Percentiles rank a stretch among this genome's conserved stretches.
Conservation (phyloP, 2,329 filamentous ascomycete species). For the Hymenoscyphus occultus region DNA sequence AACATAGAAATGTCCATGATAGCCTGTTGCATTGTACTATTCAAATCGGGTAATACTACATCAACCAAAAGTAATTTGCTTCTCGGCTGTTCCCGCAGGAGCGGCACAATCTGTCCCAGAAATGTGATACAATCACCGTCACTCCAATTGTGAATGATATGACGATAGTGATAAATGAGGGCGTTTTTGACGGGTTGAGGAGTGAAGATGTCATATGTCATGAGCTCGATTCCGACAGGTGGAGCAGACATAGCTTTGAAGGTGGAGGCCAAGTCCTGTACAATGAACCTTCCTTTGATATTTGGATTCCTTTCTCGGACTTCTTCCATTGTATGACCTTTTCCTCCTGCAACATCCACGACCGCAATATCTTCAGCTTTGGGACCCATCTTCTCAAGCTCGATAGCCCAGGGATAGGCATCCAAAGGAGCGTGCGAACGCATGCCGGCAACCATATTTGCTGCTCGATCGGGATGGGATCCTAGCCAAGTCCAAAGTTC, state of each 20-base stretch:
- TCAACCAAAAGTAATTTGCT: conserved; percentile 29
- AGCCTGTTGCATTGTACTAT: conserved; percentile 25
- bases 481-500: conserved; percentile 29
- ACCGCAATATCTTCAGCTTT: conserved; percentile 25
- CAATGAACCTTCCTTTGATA: conserved; percentile 26
- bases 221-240: conserved; percentile 31
- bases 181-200: conserved; percentile 26
- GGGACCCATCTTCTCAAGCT: conserved; percentile 55
- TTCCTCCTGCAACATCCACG: conserved; percentile 29
- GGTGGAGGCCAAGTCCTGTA: conserved; percentile 26
- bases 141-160: conserved; percentile 29
- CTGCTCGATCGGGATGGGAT: conserved; percentile 25
- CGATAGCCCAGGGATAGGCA: conserved; percentile 52
- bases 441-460: conserved; percentile 28
- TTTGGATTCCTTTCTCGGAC: conserved; percentile 22
- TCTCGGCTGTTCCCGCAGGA: conserved; percentile 21
- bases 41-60: conserved; percentile 27
- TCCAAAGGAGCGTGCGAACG: conserved; percentile 22
- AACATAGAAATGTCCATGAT: conserved; percentile 29
- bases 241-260: conserved; percentile 22
- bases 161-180: conserved; percentile 24
- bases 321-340: conserved; percentile 25
- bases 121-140: conserved; percentile 24
- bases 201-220: conserved; percentile 35
- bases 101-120: conserved; percentile 21